Evolutionary conservation across 2,329 filamentous ascomycete species (phyloP).

Genomic region (Trichoderma brevicompactum): DNA sequence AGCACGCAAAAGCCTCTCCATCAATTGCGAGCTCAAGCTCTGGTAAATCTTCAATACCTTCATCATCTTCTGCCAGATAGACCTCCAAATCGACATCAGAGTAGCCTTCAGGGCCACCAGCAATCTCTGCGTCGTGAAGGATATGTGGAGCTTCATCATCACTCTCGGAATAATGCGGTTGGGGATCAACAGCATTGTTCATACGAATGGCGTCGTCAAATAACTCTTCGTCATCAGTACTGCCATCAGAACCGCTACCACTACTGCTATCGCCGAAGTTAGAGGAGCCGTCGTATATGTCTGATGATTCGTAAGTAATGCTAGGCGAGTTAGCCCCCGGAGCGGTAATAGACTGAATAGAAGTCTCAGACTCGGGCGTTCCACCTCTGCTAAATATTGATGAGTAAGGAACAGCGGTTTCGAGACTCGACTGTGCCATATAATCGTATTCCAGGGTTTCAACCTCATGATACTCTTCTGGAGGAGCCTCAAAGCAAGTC

Average conservation of each 20-base stretch:
- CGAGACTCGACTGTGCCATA: neutral
- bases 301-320: neutral
- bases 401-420: neutral
- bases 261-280: constrained; percentile 3
- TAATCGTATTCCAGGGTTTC: neutral
- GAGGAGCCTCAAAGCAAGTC: neutral
- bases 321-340: neutral
- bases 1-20: constrained; percentile 35
- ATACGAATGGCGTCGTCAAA: constrained; percentile 31
- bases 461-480: neutral
- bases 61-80: constrained; percentile 37
- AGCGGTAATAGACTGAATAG: neutral
- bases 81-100: constrained; percentile 39
- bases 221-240: neutral
- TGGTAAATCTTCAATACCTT: constrained; percentile 36
- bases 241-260: constrained; percentile 8
- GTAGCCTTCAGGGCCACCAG: constrained; percentile 21
- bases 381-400: neutral
- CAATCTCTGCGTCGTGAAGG: constrained; percentile 38
- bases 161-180: constrained; percentile 32
- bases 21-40: constrained; percentile 41
- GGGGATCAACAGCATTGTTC: constrained; percentile 33
- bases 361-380: neutral
- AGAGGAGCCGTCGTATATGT: constrained; percentile 4
- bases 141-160: constrained; percentile 34